Evolutionary conservation across 2,329 filamentous ascomycete species (phyloP), one percentile per base, ranked within the genome.

Genomic region (Trichocomaceae sp.): DNA sequence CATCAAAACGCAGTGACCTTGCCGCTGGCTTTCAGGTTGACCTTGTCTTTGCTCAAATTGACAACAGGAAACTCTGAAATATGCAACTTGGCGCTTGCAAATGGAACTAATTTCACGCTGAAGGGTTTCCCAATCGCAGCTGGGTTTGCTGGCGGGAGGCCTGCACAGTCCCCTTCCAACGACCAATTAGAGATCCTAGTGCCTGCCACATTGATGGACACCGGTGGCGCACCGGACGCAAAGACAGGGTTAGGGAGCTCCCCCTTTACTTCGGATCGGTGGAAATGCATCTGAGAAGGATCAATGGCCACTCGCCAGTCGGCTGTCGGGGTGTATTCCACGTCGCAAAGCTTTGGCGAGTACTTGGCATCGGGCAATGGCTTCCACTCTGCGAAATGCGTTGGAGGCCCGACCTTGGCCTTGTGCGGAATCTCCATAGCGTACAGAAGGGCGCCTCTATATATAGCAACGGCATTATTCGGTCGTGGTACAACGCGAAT

Each of bases 231-330:
- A 4, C 54, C 54, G 9, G 54, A 56, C n/a, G 52, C 37, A 41
- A 56, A 56, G 4, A 56, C 33, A 31, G 54, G 54, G 10, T 50
- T 56, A 12, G 54, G 49, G 1, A 56, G 50, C 2, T 56, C n/a
- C 9, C 19, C 54, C 26, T 52, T 49, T 4, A 45, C 46, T 41
- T 51, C 37, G 13, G 45, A 35, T 19, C 50, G 54, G 45, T 49
- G 50, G 44, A 56, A 56, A 15, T 49, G 54, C 31, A 19, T 23
- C 37, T 52, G 54, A 26, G 50, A 56, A n/a, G 54, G 54, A 17
- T 56, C 54, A 56, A 56, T 52, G 37, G 54, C 54, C 22, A 56
- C 54, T 37, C 52, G 44, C 54, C 54, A 56, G 45, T 56, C 54
- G 7, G 15, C 49, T 37, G 54, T 20, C 13, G 54, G 54, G 9